Base-by-base conservation (phyloP, 345 rosid species). In the Melastoma malabathricum region DNA sequence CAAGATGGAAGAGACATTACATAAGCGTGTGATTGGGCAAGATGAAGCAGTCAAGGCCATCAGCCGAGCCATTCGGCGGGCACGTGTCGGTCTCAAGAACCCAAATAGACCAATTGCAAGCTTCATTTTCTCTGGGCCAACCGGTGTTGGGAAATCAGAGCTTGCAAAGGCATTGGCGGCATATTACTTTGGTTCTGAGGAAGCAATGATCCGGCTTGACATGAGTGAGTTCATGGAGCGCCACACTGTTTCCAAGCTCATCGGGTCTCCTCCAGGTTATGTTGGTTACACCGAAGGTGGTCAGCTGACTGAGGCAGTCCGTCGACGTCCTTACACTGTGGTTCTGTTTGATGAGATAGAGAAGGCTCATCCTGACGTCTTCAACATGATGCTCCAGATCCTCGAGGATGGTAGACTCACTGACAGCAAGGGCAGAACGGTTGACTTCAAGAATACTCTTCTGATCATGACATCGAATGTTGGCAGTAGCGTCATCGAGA, bases 181-280 rank as follows among this genome's bases (percentile, higher is more conserved):
- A 2, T 69, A 73, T 7, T 80, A 77, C 70, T 83, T 75, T 44
- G 81, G 84, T 13, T 75, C 77, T 5, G 75, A 80, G 54, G 80
- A 77, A 61, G 78, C 92, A 13, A 72, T 83, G 75, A 62, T 80
- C 43, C 75, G 82, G 18, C 54, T 83, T 12, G 86, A 80, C 57
- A 79, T 83, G 84, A 77, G 90, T 44, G 90, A 82, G 65, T 79
- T 68, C 55, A 77, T 77, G 86, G 86, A 82, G 61, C 69, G 75
- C 47, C 83, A 83, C 66, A 64, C 80, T 0, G 86, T 80, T 22
- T 79, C 92, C 0, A 80, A 65, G 65, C 77, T 75, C 43, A 61
- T 80, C 3, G 86, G 86, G 46, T 73, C 80, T 20, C 80, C 86
- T 7, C 92, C 84, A 12, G 84, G 78, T n/a, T 80, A 77, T 9